phyloP scores from a whole-genome alignment of 768 basidiomycete genomes.

The Suillus clintonianus region DNA sequence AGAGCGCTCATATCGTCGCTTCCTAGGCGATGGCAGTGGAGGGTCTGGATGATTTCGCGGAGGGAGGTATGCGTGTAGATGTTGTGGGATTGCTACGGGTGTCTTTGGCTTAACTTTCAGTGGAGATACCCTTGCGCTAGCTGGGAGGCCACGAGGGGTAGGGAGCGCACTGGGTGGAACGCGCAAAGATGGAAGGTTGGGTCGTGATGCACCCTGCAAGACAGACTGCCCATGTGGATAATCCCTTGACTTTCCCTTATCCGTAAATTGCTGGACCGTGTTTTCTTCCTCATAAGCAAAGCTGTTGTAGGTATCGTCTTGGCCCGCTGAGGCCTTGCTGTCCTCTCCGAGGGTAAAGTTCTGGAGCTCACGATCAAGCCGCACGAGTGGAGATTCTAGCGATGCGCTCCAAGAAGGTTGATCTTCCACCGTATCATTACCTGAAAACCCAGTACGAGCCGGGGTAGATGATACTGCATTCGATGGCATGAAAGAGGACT shows the following conservation, averaged over 20 bases:
- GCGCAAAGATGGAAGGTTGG: constrained; percentile 45
- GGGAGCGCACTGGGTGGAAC: constrained; percentile 24
- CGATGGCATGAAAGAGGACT: constrained; percentile 74
- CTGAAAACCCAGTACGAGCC: constrained; percentile 38
- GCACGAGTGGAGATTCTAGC: constrained; percentile 72
- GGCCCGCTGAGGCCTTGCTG: constrained; percentile 29
- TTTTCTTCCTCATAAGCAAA: constrained; percentile 32
- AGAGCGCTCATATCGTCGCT: constrained; percentile 29
- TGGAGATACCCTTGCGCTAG: constrained; percentile 43
- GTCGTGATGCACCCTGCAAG: constrained; percentile 52
- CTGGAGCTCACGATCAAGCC: constrained; percentile 63
- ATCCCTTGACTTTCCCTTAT: constrained; percentile 52
- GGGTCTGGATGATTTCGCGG: constrained; percentile 67
- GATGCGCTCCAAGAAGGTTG: constrained; percentile 73
- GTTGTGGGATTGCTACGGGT: constrained; percentile 49
- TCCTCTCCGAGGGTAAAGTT: constrained; percentile 47
- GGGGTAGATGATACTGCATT: constrained; percentile 82
- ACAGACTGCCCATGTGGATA: constrained; percentile 35
- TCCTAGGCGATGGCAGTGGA: constrained; percentile 43
- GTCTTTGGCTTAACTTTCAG: constrained; percentile 61
- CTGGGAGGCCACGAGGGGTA: constrained; percentile 39
- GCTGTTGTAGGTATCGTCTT: constrained; percentile 26
- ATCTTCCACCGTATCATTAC: constrained; percentile 45
- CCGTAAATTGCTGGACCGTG: constrained; percentile 27
- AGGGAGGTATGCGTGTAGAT: constrained; percentile 63